These are phyloP conservation scores for Backusella psychrophila DNA, from an alignment of 192 early-diverging fungal species.

Conservation along the genomic window DNA sequence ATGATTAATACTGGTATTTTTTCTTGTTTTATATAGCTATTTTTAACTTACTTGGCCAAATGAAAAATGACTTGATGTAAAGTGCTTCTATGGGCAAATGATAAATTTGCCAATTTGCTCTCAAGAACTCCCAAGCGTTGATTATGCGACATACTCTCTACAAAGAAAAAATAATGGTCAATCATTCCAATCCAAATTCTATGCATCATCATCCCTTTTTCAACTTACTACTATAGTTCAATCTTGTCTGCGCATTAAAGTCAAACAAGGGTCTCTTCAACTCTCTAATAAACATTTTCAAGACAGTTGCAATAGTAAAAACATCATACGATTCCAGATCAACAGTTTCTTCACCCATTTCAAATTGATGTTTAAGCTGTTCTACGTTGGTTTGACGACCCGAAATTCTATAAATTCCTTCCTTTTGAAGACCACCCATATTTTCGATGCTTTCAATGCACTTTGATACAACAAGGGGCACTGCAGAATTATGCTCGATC, in stretches of 20 bases:
- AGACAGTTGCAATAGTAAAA: conserved; percentile 54
- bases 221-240: conserved; percentile 53
- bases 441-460: conserved; percentile 37
- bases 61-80: conserved; percentile 55
- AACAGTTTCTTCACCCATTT: conserved; percentile 27
- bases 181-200: conserved; percentile 17
- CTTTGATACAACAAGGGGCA: conserved; percentile 32
- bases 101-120: conserved; percentile 38
- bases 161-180: neutral
- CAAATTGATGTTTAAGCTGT: conserved; percentile 26
- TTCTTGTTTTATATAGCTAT: neutral
- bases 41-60: conserved; percentile 44
- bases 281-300: conserved; percentile 66
- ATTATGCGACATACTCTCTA: conserved; percentile 7
- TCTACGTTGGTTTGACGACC: conserved; percentile 37
- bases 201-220: neutral
- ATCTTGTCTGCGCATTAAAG: conserved; percentile 46
- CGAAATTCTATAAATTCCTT: conserved; percentile 39
- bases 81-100: conserved; percentile 49
- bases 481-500: conserved; percentile 21
- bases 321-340: conserved; percentile 48
- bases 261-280: conserved; percentile 59
- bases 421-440: conserved; percentile 34
- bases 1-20: neutral
- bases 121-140: conserved; percentile 38